A percentile compares a stretch with the other conserved stretches of the same genome.
Conservation (phyloP, 2,329 filamentous ascomycete species). For the Chaetomiaceae sp. region DNA sequence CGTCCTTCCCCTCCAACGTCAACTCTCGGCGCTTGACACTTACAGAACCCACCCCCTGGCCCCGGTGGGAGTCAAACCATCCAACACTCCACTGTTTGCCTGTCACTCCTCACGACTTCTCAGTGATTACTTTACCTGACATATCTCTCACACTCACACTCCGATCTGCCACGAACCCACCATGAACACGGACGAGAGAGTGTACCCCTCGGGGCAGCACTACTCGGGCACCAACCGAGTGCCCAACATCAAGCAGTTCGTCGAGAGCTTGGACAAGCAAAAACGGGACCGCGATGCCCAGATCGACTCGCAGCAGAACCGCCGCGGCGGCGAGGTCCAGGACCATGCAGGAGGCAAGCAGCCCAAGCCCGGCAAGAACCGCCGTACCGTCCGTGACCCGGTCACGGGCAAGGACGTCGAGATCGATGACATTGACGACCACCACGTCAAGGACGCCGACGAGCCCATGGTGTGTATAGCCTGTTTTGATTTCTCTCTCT, state of each 20-base stretch:
- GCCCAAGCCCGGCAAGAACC: conserved; percentile 36
- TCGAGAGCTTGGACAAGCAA: conserved; percentile 71
- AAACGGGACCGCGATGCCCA: conserved; percentile 70
- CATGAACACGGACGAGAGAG: conserved; percentile 39
- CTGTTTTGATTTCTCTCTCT: background rate
- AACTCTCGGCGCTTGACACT: too few relatives aligned
- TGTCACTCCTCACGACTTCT: too few relatives aligned
- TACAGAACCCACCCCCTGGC: too few relatives aligned
- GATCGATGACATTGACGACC: conserved; percentile 65
- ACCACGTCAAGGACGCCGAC: conserved; percentile 62
- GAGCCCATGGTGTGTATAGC: conserved; percentile 54
- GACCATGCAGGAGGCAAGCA: conserved; percentile 38
- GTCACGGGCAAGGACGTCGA: conserved; percentile 81
- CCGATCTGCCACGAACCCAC: background rate
- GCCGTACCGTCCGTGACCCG: conserved; percentile 78
- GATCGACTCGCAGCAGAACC: conserved; percentile 52
- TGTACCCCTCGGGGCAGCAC: conserved; percentile 53
- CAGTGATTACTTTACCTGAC: too few relatives aligned
- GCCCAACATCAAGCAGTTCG: conserved; percentile 80
- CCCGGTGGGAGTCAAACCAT: too few relatives aligned
- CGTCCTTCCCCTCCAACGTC: too few relatives aligned
- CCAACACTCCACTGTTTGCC: too few relatives aligned
- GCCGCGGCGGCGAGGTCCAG: conserved; percentile 36
- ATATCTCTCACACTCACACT: too few relatives aligned
- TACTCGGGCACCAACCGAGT: conserved; percentile 82